Base-by-base conservation (phyloP, 2,329 filamentous ascomycete genomes). In the Monilinia fructigena region DNA sequence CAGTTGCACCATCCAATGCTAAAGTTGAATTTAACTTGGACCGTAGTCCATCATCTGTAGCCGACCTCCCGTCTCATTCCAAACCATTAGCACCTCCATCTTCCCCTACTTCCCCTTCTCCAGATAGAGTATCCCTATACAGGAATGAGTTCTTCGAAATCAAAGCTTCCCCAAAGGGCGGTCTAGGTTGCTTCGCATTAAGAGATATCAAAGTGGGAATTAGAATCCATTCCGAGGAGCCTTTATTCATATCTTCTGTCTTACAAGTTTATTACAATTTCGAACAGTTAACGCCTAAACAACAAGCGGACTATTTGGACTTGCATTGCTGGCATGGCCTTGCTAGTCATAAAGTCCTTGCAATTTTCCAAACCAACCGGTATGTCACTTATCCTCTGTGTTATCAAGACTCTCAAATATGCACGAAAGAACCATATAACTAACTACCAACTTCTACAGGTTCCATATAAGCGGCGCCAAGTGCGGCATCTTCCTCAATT, bases 401-500 rank as follows among this genome's bases (percentile, higher is more conserved):
- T 40, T 14, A 14, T 40, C 38, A 40, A 40, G 50, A 55, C 35
- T n/a, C 4, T 18, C 8, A 3, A 42, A 26, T 14, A 2, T 31
- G 3, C 8, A 16, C 14, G 31, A 38, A 12, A 52, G 18, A 14
- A 45, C 7, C 11, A 10, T 10, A 45, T 12, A n/a, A 31, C 54
- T 40, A 38, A 65, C 42, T 12, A 3, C 6, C 1, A 31, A 28
- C 20, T 48, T 4, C 40, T 48, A 50, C 8, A 52, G 45, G 48
- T 67, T 63, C 61, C 12, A 62, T n/a, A 50, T 64, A 28, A 54
- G 3, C 28, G 28, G 23, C 5, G 14, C 23, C 20, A 40, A 47
- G 63, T 50, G 8, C 14, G 60, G 35, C 4, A 64, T 68, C 63
- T 86, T 85, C 66, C 77, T 81, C 0, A 76, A 83, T 7, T 82